Base-by-base conservation (phyloP, 495 filamentous ascomycete genomes). In the Podospora appendiculata region DNA sequence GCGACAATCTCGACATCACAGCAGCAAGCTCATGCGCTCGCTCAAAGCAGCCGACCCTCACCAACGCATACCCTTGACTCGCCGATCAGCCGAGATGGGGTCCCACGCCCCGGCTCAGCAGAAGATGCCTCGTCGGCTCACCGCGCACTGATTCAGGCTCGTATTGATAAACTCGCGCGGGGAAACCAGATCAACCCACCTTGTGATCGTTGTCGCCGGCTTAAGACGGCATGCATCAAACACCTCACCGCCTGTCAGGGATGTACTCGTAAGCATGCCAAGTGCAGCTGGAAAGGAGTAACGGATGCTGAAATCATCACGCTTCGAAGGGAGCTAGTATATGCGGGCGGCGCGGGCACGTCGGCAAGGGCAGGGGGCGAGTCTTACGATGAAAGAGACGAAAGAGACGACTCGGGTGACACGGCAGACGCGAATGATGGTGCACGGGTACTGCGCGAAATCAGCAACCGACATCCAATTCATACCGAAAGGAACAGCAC, bases 211-310 rank as follows among this genome's bases (percentile, higher is more conserved):
- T 95, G 89, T 58, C 78, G 89, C 17, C 78, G 89, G 12, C 72
- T 92, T 13, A 82, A 86, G 54, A 88, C 88, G 74, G 81, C 88
- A 52, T 95, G 89, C 48, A 68, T 89, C 38, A 93, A 92, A 67
- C 88, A 94, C 52, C 70, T 90, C 35, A 92, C 88, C 0, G 87
- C 89, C 18, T 95, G 89, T 64, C 78, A 86, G 66, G 88, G 87
- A 36, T 95, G 89, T 67, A 93, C 89, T 2, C 88, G 86, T 66
- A 91, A 92, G 67, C 89, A 93, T 61, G 86, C 87, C 12, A 90
- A 87, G 54, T 95, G 89, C 64, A 81, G 78, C 18, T 95, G 89
- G 89, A 84, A 81, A 53, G 81, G 85, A 50, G 78, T 91, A 45
- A 83, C 79, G 38, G 82, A 89, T 44, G 80, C 83, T 0, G 89